Conservation (phyloP, 1,284 basidiomycete species). For the Leucoagaricus sp. region DNA sequence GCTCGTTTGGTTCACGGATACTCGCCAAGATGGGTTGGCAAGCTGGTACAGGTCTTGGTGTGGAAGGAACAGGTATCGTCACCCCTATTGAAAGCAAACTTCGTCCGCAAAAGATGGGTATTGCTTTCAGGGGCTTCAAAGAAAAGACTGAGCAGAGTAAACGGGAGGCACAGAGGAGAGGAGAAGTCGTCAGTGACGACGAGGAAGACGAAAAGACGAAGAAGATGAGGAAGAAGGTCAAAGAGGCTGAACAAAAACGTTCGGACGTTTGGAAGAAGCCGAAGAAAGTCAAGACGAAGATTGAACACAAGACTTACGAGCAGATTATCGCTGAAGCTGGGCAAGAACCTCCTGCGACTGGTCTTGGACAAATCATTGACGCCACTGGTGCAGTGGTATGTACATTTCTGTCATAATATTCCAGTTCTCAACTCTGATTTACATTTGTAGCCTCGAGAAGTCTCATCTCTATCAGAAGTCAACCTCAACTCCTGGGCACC, state of each 20-base stretch:
- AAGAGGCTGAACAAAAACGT: constrained; percentile 58
- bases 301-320: constrained; percentile 95
- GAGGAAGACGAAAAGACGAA: constrained; percentile 56
- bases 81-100: constrained; percentile 86
- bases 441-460: constrained; percentile 75
- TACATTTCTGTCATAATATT: constrained; percentile 15
- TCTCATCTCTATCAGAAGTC: constrained; percentile 80
- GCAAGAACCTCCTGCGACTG: constrained; percentile 49
- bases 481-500: constrained; percentile 83
- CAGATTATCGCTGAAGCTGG: constrained; percentile 88
- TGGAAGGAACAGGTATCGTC: constrained; percentile 80
- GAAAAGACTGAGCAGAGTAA: constrained; percentile 89
- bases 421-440: constrained; percentile 9
- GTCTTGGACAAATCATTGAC: constrained; percentile 88
- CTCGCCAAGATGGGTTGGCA: constrained; percentile 96
- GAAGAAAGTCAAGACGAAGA: constrained; percentile 80
- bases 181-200: constrained; percentile 77
- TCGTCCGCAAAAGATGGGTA: constrained; percentile 83
- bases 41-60: constrained; percentile 81
- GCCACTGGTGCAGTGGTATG: constrained; percentile 89
- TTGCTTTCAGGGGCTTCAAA: constrained; percentile 84
- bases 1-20: constrained; percentile 83
- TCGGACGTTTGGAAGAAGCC: constrained; percentile 81
- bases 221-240: constrained; percentile 49
- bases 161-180: constrained; percentile 75